Evolutionary conservation across 2,329 filamentous ascomycete genomes (phyloP), one percentile per base, ranked within the genome.

Genomic region (Colletotrichum sp.): DNA sequence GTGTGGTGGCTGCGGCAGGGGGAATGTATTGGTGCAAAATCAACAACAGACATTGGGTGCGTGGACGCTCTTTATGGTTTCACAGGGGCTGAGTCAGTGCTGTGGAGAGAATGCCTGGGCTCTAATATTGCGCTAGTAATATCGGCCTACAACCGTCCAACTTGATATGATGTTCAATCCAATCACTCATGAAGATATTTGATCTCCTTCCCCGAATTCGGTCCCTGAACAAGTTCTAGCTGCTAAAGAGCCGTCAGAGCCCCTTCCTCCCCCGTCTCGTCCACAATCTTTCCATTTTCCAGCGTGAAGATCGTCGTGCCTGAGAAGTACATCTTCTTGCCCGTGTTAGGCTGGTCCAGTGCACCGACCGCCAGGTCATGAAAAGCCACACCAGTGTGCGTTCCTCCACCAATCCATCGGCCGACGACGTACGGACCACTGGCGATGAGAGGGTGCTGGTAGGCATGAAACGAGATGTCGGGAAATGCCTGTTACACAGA

Each of bases 361-460:
- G 43, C 43, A 48, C 43, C 43, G 43, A 48, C 43, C 43, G 43
- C 43, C 43, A 48, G 43, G n/a, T 48, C 10, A 48, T 48, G 43
- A 48, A 48, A 48, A 48, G 43, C 43, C 43, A 48, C n/a, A 48
- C 43, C 43, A 48, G n/a, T 21, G 43, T 48, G 43, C n/a, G 43
- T 48, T 48, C 43, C 43, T 48, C 43, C 43, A n/a, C 43, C 43
- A n/a, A 48, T 48, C 43, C 43, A 48, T 48, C 43, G 16, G 9
- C 43, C 43, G 4, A 48, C 43, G 15, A 48, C 43, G n/a, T 48
- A 48, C 7, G 43, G n/a, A 12, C 43, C n/a, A n/a, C 43, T 48
- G 43, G 43, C n/a, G 15, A 48, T 48, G n/a, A 32, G 74, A 75
- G 52, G 76, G 81, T 48, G 43, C 6, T 48, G 43, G 10, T 21